Evolutionary conservation across 2,329 filamentous ascomycete species (phyloP), one percentile per base, ranked within the genome.

Genomic region (Endoconidiophora polonica): DNA sequence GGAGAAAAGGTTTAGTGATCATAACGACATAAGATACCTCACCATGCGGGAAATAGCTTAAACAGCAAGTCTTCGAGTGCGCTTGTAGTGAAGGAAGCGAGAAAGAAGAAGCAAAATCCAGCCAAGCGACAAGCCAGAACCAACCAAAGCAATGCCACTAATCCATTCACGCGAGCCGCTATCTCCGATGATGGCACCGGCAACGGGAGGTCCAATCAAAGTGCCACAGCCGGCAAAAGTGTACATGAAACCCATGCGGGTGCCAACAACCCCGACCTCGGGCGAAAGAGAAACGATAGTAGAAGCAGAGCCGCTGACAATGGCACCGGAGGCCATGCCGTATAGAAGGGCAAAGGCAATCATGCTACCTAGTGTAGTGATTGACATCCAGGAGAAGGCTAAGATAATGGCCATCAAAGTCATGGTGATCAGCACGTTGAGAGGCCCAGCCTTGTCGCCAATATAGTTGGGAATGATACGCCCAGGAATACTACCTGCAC

Each of bases 351-450:
- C 63, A 49, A 73, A 70, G 0, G 60, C 61, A 39, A 70, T 62
- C 51, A 67, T 63, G 1, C 65, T 65, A 1, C 60, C 60, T 0
- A 59, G 56, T 1, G 61, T 61, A 16, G 54, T 57, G 2, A 68
- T 63, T 26, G 62, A 61, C 6, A 66, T 62, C 68, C 68, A 72
- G 44, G 59, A 59, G 51, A 69, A 68, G 16, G 79, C 81, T 3
- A 67, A 55, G 1, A 63, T 49, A 3, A 62, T 59, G 14, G 70
- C 71, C 2, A 86, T 63, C 7, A 66, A 56, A 7, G 63, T 59
- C 38, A 61, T 59, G 2, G 62, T 57, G 5, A 62, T 59, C 16
- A 68, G 57, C 52, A 67, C 62, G 49, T 70, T 65, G 12, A 72
- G 55, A 3, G 66, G 60, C 0, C 69, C 69, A 36, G 67, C 52